Percentiles rank a stretch among this genome's conserved stretches.
phyloP scores from a whole-genome alignment of 176 grass and related monocot genomes.

The Thinopyrum elongatum region DNA sequence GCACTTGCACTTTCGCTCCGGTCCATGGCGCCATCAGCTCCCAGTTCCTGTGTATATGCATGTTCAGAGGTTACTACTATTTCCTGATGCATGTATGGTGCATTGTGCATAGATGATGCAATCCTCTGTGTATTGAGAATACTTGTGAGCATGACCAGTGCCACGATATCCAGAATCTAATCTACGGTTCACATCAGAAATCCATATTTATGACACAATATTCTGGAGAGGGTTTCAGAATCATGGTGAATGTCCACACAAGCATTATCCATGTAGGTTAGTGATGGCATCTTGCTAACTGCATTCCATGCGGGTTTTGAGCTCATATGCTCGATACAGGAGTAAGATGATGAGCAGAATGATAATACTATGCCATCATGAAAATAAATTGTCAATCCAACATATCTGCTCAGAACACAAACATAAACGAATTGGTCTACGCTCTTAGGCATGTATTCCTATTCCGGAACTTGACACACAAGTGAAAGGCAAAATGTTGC shows the following conservation, averaged over 20 bases:
- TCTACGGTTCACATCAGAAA: neutral
- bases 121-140: neutral
- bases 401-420: neutral
- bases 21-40: constrained; percentile 70
- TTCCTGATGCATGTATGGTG: neutral
- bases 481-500: neutral
- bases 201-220: neutral
- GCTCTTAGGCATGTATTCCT: neutral
- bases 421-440: neutral
- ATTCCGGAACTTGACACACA: neutral
- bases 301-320: neutral
- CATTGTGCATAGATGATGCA: neutral
- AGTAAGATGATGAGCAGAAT: neutral
- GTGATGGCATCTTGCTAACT: neutral
- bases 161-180: neutral
- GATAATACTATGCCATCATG: neutral
- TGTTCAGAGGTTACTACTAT: neutral
- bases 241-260: neutral
- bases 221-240: neutral
- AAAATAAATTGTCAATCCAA: neutral
- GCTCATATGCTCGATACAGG: neutral
- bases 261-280: no score
- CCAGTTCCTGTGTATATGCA: constrained; percentile 46
- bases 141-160: neutral
- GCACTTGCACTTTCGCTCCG: constrained; percentile 48